Evolutionary conservation across 495 filamentous ascomycete species (phyloP), one percentile per base, ranked within the genome.

Genomic region (Amorphotheca resinae): DNA sequence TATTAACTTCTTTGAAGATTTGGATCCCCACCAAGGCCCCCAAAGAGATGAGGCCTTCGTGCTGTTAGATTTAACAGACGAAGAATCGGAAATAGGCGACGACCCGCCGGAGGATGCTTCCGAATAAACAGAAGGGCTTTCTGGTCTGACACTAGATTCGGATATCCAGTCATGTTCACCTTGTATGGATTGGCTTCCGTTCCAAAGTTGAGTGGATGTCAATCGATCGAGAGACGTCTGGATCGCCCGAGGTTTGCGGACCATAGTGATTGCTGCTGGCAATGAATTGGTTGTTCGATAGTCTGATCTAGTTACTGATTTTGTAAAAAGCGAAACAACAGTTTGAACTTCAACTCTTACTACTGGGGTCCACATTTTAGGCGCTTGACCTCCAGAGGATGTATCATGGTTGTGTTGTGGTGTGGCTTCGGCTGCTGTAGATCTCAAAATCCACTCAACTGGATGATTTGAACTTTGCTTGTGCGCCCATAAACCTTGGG

Each of bases 21-120:
- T 52, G 16, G 34, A 15, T 4, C 40, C 42, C 33, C 33, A 45
- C 53, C 54, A 53, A 15, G 45, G 16, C 7, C 33, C 26, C 52
- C 52, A 51, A 4, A 56, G 8, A 3, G 46, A 56, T 11, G 54
- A 56, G 22, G 54, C 54, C 34, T 53, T 56, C 11, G 50, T 53
- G 45, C 54, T 53, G 2, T 43, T 52, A 23, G 54, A 51, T 25
- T 42, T 50, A 22, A 53, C 16, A 4, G 50, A 56, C 7, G 42
- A 51, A 5, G 50, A 18, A 28, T 56, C 54, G 4, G 54, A 56
- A 9, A 32, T 38, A 4, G 50, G 45, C 3, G 50, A 53, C 6
- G 50, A 46, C 12, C 22, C 22, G 16, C 46, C 47, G 14, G 50
- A 49, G 9, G 54, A 51, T 2, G 45, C n/a, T 17, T 35, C 16